phyloP scores from a whole-genome alignment of 148 eudicot species.

The Cornus suecica region DNA sequence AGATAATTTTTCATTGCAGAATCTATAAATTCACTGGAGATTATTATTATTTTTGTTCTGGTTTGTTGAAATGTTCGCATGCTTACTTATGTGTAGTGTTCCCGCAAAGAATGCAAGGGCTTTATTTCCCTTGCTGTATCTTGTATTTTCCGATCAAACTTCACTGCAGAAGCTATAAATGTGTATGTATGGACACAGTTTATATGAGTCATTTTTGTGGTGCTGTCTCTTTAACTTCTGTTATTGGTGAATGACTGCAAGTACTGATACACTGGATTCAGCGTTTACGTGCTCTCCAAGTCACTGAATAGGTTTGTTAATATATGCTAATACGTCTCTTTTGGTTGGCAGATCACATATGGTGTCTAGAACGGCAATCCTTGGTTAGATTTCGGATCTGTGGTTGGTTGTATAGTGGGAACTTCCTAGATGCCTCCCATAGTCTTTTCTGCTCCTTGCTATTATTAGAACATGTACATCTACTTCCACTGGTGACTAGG shows the following conservation, averaged over 20 bases:
- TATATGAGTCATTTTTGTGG: neutral
- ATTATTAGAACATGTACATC: neutral
- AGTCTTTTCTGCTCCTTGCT: neutral
- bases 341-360: neutral
- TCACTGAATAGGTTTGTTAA: neutral
- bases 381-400: neutral
- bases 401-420: neutral
- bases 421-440: neutral
- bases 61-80: no score
- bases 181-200: no score
- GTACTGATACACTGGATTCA: neutral
- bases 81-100: no score
- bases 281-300: neutral
- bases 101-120: no score
- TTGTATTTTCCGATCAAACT: no score
- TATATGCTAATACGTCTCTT: neutral
- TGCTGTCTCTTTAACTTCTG: neutral
- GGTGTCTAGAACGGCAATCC: neutral
- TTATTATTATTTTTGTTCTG: no score
- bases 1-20: no score
- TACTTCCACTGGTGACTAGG: neutral
- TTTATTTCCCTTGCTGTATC: no score
- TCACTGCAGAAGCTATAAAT: no score
- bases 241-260: neutral
- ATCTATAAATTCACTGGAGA: no score